A percentile compares a stretch with the other conserved stretches of the same genome.
phyloP scores from a whole-genome alignment of 371 early-diverging fungal genomes.

The Rhizopus delemar region DNA sequence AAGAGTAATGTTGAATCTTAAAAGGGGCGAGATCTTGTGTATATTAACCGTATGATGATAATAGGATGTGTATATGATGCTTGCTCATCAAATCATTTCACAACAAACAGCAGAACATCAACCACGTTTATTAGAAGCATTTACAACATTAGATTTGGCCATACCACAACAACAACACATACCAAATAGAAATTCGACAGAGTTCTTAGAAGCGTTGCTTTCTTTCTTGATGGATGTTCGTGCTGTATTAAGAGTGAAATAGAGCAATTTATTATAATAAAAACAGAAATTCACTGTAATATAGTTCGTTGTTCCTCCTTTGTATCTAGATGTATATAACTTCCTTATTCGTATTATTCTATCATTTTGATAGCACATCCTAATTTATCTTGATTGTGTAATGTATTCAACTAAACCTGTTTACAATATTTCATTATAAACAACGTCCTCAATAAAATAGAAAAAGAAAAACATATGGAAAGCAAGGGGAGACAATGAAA shows the following conservation, averaged over 20 bases:
- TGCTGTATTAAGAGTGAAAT: slow-evolving; percentile 68
- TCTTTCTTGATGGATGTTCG: slow-evolving; percentile 67
- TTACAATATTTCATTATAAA: too few relatives aligned
- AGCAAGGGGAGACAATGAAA: neutral
- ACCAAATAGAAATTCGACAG: slow-evolving; percentile 28
- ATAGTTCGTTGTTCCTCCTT: too few relatives aligned
- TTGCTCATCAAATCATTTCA: slow-evolving; percentile 55
- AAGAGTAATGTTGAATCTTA: slow-evolving; percentile 36
- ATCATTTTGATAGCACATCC: too few relatives aligned
- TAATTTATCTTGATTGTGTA: too few relatives aligned
- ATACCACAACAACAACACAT: slow-evolving; percentile 33
- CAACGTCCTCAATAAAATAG: neutral
- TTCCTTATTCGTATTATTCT: too few relatives aligned
- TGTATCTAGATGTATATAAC: neutral
- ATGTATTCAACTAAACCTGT: too few relatives aligned
- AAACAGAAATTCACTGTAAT: too few relatives aligned
- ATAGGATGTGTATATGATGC: slow-evolving; percentile 34
- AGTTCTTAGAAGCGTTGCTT: slow-evolving; percentile 54
- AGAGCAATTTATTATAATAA: slow-evolving; percentile 11
- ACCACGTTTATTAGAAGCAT: slow-evolving; percentile 48
- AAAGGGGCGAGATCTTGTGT: neutral
- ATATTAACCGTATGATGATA: neutral
- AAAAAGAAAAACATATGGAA: neutral
- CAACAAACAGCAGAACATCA: slow-evolving; percentile 54
- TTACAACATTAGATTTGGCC: slow-evolving; percentile 47